A percentile compares a stretch with the other conserved stretches of the same genome.
Conservation (phyloP, 1,284 basidiomycete species). For the Ustilago trichophora region DNA sequence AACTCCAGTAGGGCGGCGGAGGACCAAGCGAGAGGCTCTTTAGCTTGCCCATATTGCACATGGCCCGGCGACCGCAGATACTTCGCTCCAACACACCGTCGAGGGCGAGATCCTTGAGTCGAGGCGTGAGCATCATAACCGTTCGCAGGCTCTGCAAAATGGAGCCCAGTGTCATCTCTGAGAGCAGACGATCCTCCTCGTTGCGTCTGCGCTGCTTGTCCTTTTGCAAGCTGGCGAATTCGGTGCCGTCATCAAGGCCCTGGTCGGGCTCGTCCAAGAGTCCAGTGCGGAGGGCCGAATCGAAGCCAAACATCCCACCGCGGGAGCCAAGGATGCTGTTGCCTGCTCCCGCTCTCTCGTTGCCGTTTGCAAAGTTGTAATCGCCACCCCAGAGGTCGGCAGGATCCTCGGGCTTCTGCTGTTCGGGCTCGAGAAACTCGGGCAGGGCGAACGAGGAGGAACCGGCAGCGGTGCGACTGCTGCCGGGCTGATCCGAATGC, state of each 20-base stretch:
- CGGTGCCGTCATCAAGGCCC: constrained; percentile 32
- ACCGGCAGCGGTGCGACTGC: constrained; percentile 2
- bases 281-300: constrained; percentile 39
- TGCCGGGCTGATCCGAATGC: constrained; percentile 6
- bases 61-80: constrained; percentile 42
- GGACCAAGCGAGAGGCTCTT: constrained; percentile 50
- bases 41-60: constrained; percentile 50
- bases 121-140: constrained; percentile 43
- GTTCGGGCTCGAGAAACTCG: constrained; percentile 40
- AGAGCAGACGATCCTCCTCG: constrained; percentile 44
- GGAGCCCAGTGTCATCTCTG: constrained; percentile 46
- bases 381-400: constrained; percentile 48
- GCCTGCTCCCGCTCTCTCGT: constrained; percentile 46
- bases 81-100: constrained; percentile 49
- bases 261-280: constrained; percentile 28
- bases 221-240: constrained; percentile 32
- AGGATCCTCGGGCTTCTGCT: constrained; percentile 43
- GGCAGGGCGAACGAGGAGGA: constrained; percentile 22
- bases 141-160: constrained; percentile 43
- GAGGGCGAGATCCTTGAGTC: constrained; percentile 44
- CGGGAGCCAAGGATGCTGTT: constrained; percentile 40
- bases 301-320: constrained; percentile 47
- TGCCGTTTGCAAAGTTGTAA: constrained; percentile 43
- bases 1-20: constrained; percentile 54
- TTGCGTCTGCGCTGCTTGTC: constrained; percentile 30